Evolutionary conservation across 805 yeast genomes (phyloP).

Genomic region (Wickerhamiella cacticola): DNA sequence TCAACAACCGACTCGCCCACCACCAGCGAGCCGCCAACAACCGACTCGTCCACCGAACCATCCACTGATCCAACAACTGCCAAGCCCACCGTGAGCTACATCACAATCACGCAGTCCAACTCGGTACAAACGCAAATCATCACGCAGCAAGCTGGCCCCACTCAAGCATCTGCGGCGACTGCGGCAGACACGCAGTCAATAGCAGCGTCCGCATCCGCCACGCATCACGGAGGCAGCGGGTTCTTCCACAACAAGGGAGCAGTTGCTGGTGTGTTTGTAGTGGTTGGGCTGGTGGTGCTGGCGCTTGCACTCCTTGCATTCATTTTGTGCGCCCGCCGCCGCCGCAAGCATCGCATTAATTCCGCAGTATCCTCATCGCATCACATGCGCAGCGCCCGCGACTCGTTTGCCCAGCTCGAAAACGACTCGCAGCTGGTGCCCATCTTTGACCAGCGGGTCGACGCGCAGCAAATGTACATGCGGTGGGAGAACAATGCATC

Average conservation of each 20-base stretch:
- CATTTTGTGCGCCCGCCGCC: constrained; percentile 33
- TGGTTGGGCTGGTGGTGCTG: constrained; percentile 53
- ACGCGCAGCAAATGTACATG: constrained; percentile 44
- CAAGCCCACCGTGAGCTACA: constrained; percentile 20
- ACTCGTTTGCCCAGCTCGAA: constrained; percentile 21
- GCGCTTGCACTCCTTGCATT: constrained; percentile 35
- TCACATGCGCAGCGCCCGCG: constrained; percentile 14
- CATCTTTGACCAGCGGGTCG: constrained; percentile 48
- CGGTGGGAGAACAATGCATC: constrained; percentile 37
- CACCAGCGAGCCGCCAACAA: constrained; percentile 1
- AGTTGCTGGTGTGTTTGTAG: constrained; percentile 77
- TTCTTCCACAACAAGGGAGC: constrained; percentile 62
- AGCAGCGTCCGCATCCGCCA: neutral
- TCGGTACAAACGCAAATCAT: constrained; percentile 19
- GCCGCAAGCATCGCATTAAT: neutral
- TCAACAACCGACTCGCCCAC: constrained; percentile 1
- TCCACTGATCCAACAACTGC: constrained; percentile 19
- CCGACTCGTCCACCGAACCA: constrained; percentile 16
- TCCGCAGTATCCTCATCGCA: constrained; percentile 16
- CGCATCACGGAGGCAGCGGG: constrained; percentile 11
- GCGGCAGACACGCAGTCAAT: constrained; percentile 13
- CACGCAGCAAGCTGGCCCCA: constrained; percentile 14
- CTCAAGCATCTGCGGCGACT: constrained; percentile 13
- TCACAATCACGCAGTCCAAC: constrained; percentile 22
- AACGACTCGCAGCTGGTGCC: constrained; percentile 27